A percentile compares a stretch with the other conserved stretches of the same genome.
Conservation (phyloP, 768 basidiomycete genomes). For the Daedaleopsis nitida region DNA sequence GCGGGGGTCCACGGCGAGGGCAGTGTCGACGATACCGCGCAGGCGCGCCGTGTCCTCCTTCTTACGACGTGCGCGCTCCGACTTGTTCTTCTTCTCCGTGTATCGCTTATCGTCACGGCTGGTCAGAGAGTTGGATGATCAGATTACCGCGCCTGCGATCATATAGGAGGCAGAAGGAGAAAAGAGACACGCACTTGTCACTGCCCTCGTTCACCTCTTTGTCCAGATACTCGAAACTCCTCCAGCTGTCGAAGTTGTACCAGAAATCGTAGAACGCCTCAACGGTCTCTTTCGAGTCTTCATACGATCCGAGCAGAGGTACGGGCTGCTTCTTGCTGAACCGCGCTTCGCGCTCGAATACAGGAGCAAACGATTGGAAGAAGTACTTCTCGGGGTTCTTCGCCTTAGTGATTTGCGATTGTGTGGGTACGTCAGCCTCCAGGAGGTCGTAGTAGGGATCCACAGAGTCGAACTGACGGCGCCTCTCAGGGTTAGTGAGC, state of each 20-base stretch:
- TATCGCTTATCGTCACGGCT: slow-evolving; percentile 99
- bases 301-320: slow-evolving; percentile 70
- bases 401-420: slow-evolving; percentile 54
- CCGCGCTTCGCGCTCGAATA: slow-evolving; percentile 89
- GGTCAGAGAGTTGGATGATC: background rate
- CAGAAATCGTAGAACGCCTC: slow-evolving; percentile 98
- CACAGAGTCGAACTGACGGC: slow-evolving; percentile 95
- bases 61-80: slow-evolving; percentile 93
- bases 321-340: slow-evolving; percentile 89
- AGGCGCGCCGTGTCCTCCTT: slow-evolving; percentile 95
- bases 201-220: slow-evolving; percentile 99
- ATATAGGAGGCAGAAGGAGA: background rate
- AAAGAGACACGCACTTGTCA: slow-evolving; percentile 65
- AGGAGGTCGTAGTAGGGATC: slow-evolving; percentile 75
- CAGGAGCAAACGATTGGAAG: slow-evolving; percentile 72
- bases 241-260: slow-evolving; percentile 99
- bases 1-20: slow-evolving; percentile 83
- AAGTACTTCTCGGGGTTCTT: slow-evolving; percentile 59
- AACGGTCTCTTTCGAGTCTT: slow-evolving; percentile 78
- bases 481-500: slow-evolving; percentile 81
- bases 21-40: slow-evolving; percentile 82
- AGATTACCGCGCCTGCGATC: background rate
- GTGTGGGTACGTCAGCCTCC: slow-evolving; percentile 77
- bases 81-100: slow-evolving; percentile 99
- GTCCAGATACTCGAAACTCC: slow-evolving; percentile 96